Evolutionary conservation across 2,329 filamentous ascomycete genomes (phyloP).

Genomic region (Aspergillus niger): DNA sequence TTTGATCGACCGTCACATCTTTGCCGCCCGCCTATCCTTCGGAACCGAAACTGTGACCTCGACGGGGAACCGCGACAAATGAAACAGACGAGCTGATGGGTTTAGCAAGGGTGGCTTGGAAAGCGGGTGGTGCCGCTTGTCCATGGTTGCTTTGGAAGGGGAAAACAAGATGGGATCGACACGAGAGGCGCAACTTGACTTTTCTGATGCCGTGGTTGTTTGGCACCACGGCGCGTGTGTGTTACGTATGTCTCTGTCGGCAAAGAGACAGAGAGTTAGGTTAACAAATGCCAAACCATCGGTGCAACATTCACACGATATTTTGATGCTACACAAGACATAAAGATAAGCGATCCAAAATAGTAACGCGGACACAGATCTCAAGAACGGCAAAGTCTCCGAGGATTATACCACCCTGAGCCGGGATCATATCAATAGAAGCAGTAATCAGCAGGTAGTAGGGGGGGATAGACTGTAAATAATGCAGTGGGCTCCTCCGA

Average conservation of each 20-base stretch:
- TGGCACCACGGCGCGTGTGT: neutral
- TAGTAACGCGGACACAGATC: neutral
- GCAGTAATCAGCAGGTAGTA: neutral
- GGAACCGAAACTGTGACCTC: slow-evolving; percentile 1
- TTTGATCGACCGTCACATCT: slow-evolving; percentile 11
- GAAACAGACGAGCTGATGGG: slow-evolving; percentile 9
- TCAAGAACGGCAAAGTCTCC: neutral
- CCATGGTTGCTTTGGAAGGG: neutral
- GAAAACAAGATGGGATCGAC: neutral
- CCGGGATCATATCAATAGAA: neutral
- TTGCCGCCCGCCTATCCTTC: slow-evolving; percentile 9
- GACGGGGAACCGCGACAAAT: slow-evolving; percentile 7
- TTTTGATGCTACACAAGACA: no score
- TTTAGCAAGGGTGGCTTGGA: neutral
- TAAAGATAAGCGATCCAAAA: neutral
- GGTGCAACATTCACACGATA: neutral
- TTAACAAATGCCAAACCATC: neutral
- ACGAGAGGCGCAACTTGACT: neutral
- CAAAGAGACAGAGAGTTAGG: neutral
- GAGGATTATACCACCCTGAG: neutral
- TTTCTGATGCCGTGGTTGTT: slow-evolving; percentile 2
- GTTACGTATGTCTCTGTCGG: neutral
- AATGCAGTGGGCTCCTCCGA: neutral
- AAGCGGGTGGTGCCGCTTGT: neutral
- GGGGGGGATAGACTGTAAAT: no score